Evolutionary conservation across 106 monocot genomes (phyloP).

Genomic region (Amphibolis antarctica): DNA sequence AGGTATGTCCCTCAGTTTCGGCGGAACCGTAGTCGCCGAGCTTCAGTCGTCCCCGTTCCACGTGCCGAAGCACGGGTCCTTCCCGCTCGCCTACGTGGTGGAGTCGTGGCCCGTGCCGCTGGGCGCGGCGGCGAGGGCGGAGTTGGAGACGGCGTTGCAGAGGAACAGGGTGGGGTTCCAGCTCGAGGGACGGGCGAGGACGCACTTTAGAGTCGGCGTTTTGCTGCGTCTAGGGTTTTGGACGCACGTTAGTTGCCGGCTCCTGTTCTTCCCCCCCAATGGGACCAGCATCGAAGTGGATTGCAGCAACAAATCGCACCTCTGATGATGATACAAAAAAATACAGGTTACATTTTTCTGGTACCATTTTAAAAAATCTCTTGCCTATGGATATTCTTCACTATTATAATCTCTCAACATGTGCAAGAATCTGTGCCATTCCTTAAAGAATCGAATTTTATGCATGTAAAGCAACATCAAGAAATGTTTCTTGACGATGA

Average conservation of each 20-base stretch:
- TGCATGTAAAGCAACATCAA: no score
- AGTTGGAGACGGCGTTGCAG: conserved; percentile 39
- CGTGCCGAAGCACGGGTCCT: conserved; percentile 39
- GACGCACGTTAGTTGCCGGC: conserved; percentile 37
- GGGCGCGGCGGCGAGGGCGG: conserved; percentile 26
- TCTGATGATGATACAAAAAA: neutral
- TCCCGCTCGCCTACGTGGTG: conserved; percentile 37
- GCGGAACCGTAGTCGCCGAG: conserved; percentile 26
- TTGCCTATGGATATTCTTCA: no score
- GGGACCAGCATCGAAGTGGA: conserved; percentile 23
- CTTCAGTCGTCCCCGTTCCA: conserved; percentile 33
- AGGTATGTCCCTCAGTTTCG: conserved; percentile 25
- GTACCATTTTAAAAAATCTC: no score
- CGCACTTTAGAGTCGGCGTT: conserved; percentile 47
- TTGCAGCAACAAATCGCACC: conserved; percentile 37
- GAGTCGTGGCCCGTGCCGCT: conserved; percentile 34
- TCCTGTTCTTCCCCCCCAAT: conserved; percentile 42
- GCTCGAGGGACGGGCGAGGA: conserved; percentile 42
- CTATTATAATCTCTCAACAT: no score
- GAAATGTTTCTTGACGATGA: no score
- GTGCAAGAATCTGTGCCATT: no score
- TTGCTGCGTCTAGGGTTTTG: conserved; percentile 29
- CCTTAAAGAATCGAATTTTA: no score
- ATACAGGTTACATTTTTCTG: no score
- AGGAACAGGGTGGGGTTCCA: conserved; percentile 28